These are phyloP conservation scores for Pilaira anomala DNA, from an alignment of 192 early-diverging fungal genomes.

Conservation along the genomic window DNA sequence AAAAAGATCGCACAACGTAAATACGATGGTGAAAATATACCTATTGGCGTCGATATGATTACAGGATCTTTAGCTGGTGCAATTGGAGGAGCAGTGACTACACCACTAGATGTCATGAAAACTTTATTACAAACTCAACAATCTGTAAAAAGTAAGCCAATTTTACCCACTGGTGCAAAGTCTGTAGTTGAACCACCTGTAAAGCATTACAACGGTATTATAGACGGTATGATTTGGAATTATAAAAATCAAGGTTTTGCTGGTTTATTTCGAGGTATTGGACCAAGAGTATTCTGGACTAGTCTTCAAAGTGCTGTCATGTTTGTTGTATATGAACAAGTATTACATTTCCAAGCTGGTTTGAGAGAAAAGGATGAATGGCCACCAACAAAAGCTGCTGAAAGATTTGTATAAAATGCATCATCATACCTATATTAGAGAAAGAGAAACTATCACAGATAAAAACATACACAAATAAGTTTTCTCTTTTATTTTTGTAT, in stretches of 20 bases:
- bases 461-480: too few species aligned
- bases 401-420: not conserved
- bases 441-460: too few species aligned
- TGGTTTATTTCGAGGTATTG: conserved; percentile 72
- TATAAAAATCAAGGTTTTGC: conserved; percentile 49
- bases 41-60: conserved; percentile 41
- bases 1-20: conserved; percentile 46
- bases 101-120: conserved; percentile 58
- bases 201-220: conserved; percentile 55
- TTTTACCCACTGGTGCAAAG: too few species aligned
- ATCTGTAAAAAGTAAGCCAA: conserved; percentile 30
- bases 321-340: conserved; percentile 74
- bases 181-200: not conserved
- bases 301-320: conserved; percentile 63
- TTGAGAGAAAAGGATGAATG: conserved; percentile 26
- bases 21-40: conserved; percentile 43
- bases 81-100: conserved; percentile 59
- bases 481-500: too few species aligned
- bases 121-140: conserved; percentile 55
- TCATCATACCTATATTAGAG: too few species aligned
- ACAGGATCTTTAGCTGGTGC: conserved; percentile 55
- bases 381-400: conserved; percentile 24
- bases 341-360: conserved; percentile 44
- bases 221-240: conserved; percentile 58
- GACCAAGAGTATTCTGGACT: conserved; percentile 72